Evolutionary conservation across 148 eudicot species (phyloP).

Genomic region (Arctostaphylos glauca): DNA sequence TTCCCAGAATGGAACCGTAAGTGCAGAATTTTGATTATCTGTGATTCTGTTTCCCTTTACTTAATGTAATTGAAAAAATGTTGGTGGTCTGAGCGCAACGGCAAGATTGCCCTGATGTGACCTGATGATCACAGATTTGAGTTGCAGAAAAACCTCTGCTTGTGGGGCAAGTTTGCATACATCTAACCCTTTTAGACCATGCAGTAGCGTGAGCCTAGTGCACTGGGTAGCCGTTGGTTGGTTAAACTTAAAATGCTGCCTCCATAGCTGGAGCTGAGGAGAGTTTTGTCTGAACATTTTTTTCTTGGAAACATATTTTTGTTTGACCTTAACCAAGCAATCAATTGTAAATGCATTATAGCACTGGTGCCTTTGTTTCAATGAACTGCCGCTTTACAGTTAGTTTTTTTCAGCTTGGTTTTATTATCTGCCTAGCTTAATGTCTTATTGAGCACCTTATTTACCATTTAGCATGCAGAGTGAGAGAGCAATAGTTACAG

Average conservation of each 20-base stretch:
- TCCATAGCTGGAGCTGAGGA: not conserved
- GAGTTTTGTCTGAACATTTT: too few species aligned
- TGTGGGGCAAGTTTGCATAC: too few species aligned
- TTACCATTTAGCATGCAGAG: constrained; percentile 83
- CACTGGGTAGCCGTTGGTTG: too few species aligned
- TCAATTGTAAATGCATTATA: not conserved
- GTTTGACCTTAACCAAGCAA: not conserved
- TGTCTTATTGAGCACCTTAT: constrained; percentile 37
- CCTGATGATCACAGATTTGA: too few species aligned
- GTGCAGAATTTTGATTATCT: not conserved
- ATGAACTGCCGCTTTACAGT: too few species aligned
- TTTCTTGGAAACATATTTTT: not conserved
- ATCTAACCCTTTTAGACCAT: too few species aligned
- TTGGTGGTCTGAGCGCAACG: too few species aligned
- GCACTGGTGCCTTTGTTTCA: not conserved
- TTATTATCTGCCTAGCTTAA: constrained; percentile 1
- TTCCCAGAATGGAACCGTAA: not conserved
- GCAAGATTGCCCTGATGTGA: too few species aligned
- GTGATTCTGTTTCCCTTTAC: not conserved
- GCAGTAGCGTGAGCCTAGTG: too few species aligned
- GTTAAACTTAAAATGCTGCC: not conserved
- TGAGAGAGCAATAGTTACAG: constrained; percentile 98
- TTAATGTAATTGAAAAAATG: not conserved
- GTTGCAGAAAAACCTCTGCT: too few species aligned
- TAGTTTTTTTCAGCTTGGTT: not conserved